These are phyloP conservation scores for Solanum pimpinellifolium DNA, from an alignment of 257 asterid species.

Conservation along the genomic window DNA sequence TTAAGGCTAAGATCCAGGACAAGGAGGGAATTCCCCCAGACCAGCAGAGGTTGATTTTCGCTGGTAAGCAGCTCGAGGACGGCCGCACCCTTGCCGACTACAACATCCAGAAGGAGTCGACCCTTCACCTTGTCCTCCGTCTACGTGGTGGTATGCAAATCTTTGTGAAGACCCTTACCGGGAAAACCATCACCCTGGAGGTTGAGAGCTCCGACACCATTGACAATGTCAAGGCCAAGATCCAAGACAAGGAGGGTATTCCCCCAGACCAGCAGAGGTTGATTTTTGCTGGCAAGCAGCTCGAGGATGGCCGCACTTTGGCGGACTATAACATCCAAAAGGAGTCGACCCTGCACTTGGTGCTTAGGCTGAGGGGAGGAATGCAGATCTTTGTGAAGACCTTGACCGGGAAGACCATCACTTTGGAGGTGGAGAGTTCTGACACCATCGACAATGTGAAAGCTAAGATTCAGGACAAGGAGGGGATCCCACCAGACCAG, in stretches of 20 bases:
- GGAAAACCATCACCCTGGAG: conserved; percentile 61
- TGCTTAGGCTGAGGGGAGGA: conserved; percentile 42
- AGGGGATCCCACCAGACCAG: conserved; percentile 51
- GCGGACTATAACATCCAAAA: conserved; percentile 64
- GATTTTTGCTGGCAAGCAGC: conserved; percentile 62
- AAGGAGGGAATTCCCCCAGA: conserved; percentile 79
- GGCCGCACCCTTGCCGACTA: conserved; percentile 62
- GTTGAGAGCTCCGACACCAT: conserved; percentile 67
- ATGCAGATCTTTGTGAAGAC: conserved; percentile 55
- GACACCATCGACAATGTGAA: conserved; percentile 47
- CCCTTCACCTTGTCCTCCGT: conserved; percentile 60
- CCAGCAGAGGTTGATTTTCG: conserved; percentile 66
- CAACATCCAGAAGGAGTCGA: conserved; percentile 59
- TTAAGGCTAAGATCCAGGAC: conserved; percentile 37
- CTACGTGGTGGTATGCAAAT: conserved; percentile 72
- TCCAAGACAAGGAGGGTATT: conserved; percentile 72
- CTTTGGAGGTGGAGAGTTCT: conserved; percentile 46
- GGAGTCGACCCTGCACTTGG: conserved; percentile 47
- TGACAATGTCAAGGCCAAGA: conserved; percentile 60
- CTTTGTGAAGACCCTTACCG: conserved; percentile 57
- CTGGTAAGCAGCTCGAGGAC: conserved; percentile 63
- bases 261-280: conserved; percentile 86
- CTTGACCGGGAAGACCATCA: conserved; percentile 35
- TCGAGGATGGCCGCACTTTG: conserved; percentile 54
- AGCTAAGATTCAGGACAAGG: conserved; percentile 48